Percentiles rank a stretch among this genome's conserved stretches.
Evolutionary conservation across 2,329 filamentous ascomycete genomes (phyloP).

Genomic region (Hymenoscyphus salicellus): DNA sequence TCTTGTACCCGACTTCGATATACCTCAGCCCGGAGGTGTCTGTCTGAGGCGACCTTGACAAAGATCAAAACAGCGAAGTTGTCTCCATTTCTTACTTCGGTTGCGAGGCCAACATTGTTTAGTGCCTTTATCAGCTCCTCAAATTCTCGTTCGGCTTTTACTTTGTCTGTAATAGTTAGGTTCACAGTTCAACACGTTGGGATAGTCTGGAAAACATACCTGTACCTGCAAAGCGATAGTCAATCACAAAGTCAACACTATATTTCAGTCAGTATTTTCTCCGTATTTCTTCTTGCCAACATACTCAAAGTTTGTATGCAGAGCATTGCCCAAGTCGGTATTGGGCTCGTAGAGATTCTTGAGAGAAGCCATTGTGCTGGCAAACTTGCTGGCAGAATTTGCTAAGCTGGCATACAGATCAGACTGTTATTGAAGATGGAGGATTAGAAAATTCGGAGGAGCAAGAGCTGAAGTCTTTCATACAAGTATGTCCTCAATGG

Average conservation of each 20-base stretch:
- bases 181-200: slow-evolving; percentile 18
- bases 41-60: slow-evolving; percentile 71
- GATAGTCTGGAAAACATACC: slow-evolving; percentile 45
- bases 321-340: slow-evolving; percentile 21
- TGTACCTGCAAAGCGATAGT: slow-evolving; percentile 68
- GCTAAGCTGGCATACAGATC: neutral
- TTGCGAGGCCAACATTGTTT: slow-evolving; percentile 74
- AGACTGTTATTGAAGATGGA: slow-evolving; percentile 8
- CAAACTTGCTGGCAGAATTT: slow-evolving; percentile 10
- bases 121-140: slow-evolving; percentile 74
- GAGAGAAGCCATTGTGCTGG: slow-evolving; percentile 29
- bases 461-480: slow-evolving; percentile 4
- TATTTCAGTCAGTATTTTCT: slow-evolving; percentile 14
- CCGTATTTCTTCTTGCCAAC: slow-evolving; percentile 14
- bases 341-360: slow-evolving; percentile 29
- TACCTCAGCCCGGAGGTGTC: slow-evolving; percentile 73
- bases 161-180: slow-evolving; percentile 51
- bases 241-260: slow-evolving; percentile 84
- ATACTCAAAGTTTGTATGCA: slow-evolving; percentile 43
- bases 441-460: slow-evolving; percentile 10
- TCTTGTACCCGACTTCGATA: slow-evolving; percentile 87
- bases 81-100: slow-evolving; percentile 80
- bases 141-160: slow-evolving; percentile 71
- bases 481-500: neutral
- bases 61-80: slow-evolving; percentile 77